Evolutionary conservation across 176 grass and related monocot genomes (phyloP), one percentile per base, ranked within the genome.

Genomic region (Dendrocalamus sinicus): DNA sequence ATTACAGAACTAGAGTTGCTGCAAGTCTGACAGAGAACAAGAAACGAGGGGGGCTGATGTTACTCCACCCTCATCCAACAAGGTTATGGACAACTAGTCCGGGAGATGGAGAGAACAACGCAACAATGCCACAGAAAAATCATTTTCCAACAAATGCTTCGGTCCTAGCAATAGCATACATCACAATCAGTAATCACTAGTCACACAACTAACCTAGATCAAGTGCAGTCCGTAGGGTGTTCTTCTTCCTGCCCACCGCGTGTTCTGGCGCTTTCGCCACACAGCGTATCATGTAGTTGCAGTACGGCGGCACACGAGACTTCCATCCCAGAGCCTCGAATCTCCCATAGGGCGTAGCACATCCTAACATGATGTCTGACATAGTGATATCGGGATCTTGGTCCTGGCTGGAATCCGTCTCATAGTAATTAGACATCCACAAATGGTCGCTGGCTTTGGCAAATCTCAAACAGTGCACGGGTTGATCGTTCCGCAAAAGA

Each of bases 161-260:
- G 46, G n/a, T 26, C 9, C 51, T 28, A 44, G 8, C 43, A 44
- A 44, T 28, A 72, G 9, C 80, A 72, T 60, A 32, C 20, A 58
- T 24, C 28, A 82, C 75, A 78, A 45, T 58, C 51, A n/a, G 11
- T 61, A 57, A 39, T 76, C 9, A 57, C 35, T 77, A 60, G 12
- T 78, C 55, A 78, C 57, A 28, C 50, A 30, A 8, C 22, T 10
- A 28, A 57, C 15, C 17, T 58, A 58, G 0, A 81, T 35, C 64
- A 70, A 81, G 12, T 57, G 35, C 79, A 39, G 22, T 2, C 23
- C 50, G 20, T 51, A 57, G 13, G 8, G 35, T 23, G 7, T 8
- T 24, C 66, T 26, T 70, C 65, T 6, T 70, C 45, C 65, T 70
- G 66, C 32, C 9, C 51, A 23, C 74, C 1, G 0, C 22, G 3